A percentile compares a stretch with the other conserved stretches of the same genome.
Evolutionary conservation across 176 grass and related monocot genomes (phyloP).

Genomic region (Chrysopogon serrulatus): DNA sequence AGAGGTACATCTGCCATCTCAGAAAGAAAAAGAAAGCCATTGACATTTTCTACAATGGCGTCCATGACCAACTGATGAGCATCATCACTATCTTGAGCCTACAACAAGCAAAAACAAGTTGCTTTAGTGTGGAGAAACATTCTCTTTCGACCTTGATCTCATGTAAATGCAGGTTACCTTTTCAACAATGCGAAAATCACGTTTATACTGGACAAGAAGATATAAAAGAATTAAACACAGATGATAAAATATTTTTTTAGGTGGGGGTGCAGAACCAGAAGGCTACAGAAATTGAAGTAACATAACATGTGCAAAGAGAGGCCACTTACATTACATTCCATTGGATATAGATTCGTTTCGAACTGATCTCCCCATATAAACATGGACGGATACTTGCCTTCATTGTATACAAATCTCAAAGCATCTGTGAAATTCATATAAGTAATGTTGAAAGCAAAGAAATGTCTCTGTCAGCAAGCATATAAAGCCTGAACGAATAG

Average conservation of each 20-base stretch:
- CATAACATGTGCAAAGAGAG: not conserved
- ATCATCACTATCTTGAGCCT: not conserved
- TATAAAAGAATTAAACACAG: not conserved
- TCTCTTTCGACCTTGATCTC: not conserved
- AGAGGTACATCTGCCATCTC: not conserved
- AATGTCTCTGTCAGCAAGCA: not conserved
- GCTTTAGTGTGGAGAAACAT: not conserved
- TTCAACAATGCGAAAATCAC: not conserved
- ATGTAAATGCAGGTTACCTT: not conserved
- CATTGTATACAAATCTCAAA: not conserved
- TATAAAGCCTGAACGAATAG: not conserved
- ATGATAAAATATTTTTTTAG: not conserved
- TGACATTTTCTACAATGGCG: not conserved
- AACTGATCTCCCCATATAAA: not conserved
- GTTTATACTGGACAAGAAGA: not conserved
- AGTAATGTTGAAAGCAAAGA: not conserved
- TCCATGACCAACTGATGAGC: not conserved
- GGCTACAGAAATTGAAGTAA: not conserved
- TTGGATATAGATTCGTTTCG: not conserved
- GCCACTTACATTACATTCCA: not conserved
- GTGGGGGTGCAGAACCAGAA: not conserved
- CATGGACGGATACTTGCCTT: not conserved
- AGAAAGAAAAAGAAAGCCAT: not conserved
- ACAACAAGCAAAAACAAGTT: not conserved
- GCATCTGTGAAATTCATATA: not conserved